Evolutionary conservation across 2,329 filamentous ascomycete genomes (phyloP), one percentile per base, ranked within the genome.

Genomic region (Ophiostoma angusticollis): DNA sequence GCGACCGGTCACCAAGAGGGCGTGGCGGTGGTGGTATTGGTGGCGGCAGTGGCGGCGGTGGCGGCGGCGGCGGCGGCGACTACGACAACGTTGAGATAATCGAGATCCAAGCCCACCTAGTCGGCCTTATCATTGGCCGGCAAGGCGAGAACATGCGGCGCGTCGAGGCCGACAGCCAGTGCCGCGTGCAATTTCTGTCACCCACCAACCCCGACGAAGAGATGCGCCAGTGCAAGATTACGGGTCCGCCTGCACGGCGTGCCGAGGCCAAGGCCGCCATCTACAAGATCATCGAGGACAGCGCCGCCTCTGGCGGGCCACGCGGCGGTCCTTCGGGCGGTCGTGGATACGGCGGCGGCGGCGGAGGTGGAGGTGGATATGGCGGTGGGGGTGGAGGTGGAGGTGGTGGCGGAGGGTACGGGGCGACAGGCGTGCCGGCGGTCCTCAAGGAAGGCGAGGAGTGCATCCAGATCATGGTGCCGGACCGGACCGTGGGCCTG

Each of bases 401-500:
- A 19, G 50, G 48, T 8, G 53, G 52, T n/a, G 52, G 58, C 45
- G 57, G 49, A 41, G 57, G 59, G 12, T 59, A 57, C n/a, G 45
- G 45, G 33, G 49, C 50, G 27, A 51, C 46, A 12, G 56, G 56
- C 8, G 49, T 57, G n/a, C 41, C 45, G 16, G 51, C 54, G 9
- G 62, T 68, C 37, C 68, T 83, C 43, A 75, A 80, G 45, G 83
- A 89, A 43, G 83, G 80, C 43, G 86, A 93, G 57, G 82, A 89
- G 50, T 84, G 78, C 54, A 78, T 86, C 55, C 84, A 93, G 59
- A 93, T 94, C 52, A 91, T 93, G 83, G 86, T 94, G 14, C 86
- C 86, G 33, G 86, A 94, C 61, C 80, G 85, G 52, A 94, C 86
- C 8, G 86, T 94, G 44, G 86, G 86, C 37, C 67, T 94, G 32